Evolutionary conservation across 73 alveolate species (phyloP).

Genomic region (Paramecium primaurelia): DNA sequence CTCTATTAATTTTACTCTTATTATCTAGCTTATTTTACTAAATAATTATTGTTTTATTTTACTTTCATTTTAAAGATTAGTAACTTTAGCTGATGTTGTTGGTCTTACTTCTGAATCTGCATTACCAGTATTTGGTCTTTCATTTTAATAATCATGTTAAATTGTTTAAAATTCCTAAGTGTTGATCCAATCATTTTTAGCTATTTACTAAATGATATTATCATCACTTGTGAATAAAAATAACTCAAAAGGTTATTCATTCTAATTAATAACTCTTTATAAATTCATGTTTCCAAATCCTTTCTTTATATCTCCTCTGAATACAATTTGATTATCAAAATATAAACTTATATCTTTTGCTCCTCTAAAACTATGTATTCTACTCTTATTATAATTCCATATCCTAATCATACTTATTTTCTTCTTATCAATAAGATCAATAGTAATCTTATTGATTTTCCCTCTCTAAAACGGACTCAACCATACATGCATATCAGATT

Average conservation of each 20-base stretch:
- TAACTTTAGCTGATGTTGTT: slow-evolving; percentile 64
- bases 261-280: slow-evolving; percentile 40
- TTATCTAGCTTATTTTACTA: slow-evolving; percentile 41
- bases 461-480: slow-evolving; percentile 88
- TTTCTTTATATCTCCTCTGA: slow-evolving; percentile 75
- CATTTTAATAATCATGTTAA: slow-evolving; percentile 53
- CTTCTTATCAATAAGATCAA: slow-evolving; percentile 58
- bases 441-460: slow-evolving; percentile 66
- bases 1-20: neutral
- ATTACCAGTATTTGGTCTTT: slow-evolving; percentile 73
- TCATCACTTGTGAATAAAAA: slow-evolving; percentile 75
- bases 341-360: slow-evolving; percentile 68
- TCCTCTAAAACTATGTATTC: slow-evolving; percentile 90
- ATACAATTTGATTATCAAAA: slow-evolving; percentile 65
- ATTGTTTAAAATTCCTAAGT: slow-evolving; percentile 37
- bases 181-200: slow-evolving; percentile 78
- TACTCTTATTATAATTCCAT: slow-evolving; percentile 87
- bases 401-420: slow-evolving; percentile 80
- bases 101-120: slow-evolving; percentile 67
- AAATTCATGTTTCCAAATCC: slow-evolving; percentile 72
- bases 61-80: neutral
- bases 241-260: slow-evolving; percentile 75
- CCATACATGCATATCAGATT: slow-evolving; percentile 88
- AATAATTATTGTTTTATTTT: neutral
- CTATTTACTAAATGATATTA: slow-evolving; percentile 65